Percentiles rank a stretch among this genome's conserved stretches.
Conservation (phyloP, 2,329 filamentous ascomycete species). For the Trichoderma sp. region DNA sequence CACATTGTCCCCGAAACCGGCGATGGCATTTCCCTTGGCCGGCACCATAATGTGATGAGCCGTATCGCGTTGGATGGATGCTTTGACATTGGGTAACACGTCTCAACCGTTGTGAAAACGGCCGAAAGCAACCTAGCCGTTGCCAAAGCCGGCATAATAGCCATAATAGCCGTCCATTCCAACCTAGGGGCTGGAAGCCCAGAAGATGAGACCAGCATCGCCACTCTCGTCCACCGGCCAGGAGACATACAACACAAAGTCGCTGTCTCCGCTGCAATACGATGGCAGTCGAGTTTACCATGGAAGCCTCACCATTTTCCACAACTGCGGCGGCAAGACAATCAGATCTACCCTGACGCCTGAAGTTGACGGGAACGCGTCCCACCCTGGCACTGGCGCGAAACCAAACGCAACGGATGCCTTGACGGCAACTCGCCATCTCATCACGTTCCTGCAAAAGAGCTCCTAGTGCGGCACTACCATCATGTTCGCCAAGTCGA, state of each 20-base stretch:
- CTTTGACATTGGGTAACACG: not conserved
- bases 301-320: not conserved
- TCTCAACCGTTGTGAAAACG: not conserved
- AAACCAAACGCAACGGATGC: slow-evolving; percentile 1
- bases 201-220: not conserved
- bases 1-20: not conserved
- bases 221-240: not conserved
- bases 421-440: not conserved
- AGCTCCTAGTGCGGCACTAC: slow-evolving; percentile 28
- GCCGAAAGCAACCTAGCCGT: not conserved
- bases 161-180: not conserved
- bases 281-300: not conserved
- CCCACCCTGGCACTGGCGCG: not conserved
- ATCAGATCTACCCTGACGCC: not conserved
- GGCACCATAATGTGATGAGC: not conserved
- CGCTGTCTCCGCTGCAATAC: slow-evolving; percentile 1
- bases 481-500: slow-evolving; percentile 39
- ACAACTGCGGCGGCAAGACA: slow-evolving; percentile 6
- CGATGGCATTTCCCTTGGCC: not conserved
- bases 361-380: not conserved
- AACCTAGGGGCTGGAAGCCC: not conserved
- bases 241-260: not conserved
- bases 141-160: not conserved
- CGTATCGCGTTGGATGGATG: not conserved
- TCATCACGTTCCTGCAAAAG: not conserved